Evolutionary conservation across 2,329 filamentous ascomycete genomes (phyloP), one percentile per base, ranked within the genome.

Genomic region (Emmonsiellopsis sp.): DNA sequence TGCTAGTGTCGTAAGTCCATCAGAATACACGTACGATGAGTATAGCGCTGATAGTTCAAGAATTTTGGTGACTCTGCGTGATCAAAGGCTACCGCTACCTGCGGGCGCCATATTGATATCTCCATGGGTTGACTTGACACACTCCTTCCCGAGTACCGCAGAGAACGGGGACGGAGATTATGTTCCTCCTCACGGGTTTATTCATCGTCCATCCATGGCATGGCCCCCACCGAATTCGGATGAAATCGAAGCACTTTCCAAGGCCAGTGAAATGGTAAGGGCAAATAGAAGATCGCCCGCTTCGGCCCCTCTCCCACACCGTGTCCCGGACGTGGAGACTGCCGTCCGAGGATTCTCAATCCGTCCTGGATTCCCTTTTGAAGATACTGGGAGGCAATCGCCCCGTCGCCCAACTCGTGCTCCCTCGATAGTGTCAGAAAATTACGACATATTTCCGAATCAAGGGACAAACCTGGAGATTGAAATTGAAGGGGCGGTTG

Each of bases 121-220:
- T 49, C 93, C 93, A 0, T 98, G 93, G 93, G 90, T 92, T 7
- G 93, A 98, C 66, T 73, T 97, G 51, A 95, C 89, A 0, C 92
- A 97, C 66, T 96, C 91, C 0, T 97, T 97, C 58, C 93, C 93
- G 0, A 96, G 91, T 59, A 80, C 95, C n/a, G 79, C 82, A 2
- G 80, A 77, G 5, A 82, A 89, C 42, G 83, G 81, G 49, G 80
- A 82, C 0, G 71, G 88, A 49, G 93, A 98, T 66, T 97, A 96
- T 62, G 92, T 98, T 36, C 93, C 93, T 4, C 73, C 84, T 0
- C 79, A 85, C 60, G 93, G 93, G 0, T 97, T 98, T 62, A 84
- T 94, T 58, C 90, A 97, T 61, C 89, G 86, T 62, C 93, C 92
- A 0, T 95, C 89, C 0, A 75, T 80, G 52, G 83, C 87, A n/a